Evolutionary conservation across 768 basidiomycete genomes (phyloP).

Genomic region (Fomitopsis pulvina): DNA sequence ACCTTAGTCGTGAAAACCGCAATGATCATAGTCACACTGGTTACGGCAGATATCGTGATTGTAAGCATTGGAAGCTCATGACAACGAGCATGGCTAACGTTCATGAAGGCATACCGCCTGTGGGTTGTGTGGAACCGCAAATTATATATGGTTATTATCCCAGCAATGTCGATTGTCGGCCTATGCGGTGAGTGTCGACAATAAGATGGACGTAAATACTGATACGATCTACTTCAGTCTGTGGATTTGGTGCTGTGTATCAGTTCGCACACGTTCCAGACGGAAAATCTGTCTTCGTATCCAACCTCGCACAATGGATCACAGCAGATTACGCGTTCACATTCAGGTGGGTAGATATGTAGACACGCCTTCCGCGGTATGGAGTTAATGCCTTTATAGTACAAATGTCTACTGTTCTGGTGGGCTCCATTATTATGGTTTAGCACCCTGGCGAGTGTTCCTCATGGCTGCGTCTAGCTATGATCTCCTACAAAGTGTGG

Average conservation of each 20-base stretch:
- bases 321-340: not conserved
- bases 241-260: not conserved
- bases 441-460: too few species aligned
- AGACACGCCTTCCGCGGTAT: not conserved
- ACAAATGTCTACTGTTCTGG: not conserved
- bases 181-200: not conserved
- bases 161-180: not conserved
- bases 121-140: conserved; percentile 1
- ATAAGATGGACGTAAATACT: not conserved
- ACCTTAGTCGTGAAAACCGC: conserved; percentile 1
- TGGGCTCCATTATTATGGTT: too few species aligned
- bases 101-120: not conserved
- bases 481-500: not conserved
- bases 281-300: not conserved
- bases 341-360: not conserved
- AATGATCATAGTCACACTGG: not conserved
- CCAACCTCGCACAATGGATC: not conserved
- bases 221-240: not conserved
- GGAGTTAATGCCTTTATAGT: not conserved
- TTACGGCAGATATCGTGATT: not conserved
- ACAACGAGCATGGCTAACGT: not conserved
- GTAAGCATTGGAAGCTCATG: not conserved
- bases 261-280: not conserved
- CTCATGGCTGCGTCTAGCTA: not conserved
- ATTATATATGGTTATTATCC: not conserved